phyloP scores from a whole-genome alignment of 345 rosid genomes.

The Xanthoceras sorbifolium region DNA sequence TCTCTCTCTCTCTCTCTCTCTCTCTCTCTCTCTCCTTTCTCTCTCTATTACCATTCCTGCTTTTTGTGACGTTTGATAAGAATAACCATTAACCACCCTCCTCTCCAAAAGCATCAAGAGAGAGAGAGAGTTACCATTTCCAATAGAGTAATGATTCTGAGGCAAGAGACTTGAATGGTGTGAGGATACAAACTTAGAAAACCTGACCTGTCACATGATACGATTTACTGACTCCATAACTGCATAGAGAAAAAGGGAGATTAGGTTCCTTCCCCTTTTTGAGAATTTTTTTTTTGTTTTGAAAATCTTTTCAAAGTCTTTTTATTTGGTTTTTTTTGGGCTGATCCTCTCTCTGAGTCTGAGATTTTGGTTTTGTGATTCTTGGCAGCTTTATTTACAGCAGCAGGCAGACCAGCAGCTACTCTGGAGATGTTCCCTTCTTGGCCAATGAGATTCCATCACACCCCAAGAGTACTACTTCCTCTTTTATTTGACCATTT shows the following conservation, averaged over 20 bases:
- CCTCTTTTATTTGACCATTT: conserved; percentile 61
- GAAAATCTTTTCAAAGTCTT: conserved; percentile 13
- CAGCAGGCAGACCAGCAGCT: conserved; percentile 76
- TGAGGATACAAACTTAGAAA: conserved; percentile 65
- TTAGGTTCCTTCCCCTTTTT: conserved; percentile 29
- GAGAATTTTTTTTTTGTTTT: conserved; percentile 11
- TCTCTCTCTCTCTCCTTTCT: conserved; percentile 26
- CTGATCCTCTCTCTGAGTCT: conserved; percentile 19
- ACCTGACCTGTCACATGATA: conserved; percentile 39
- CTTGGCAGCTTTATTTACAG: conserved; percentile 75
- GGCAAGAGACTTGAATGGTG: conserved; percentile 60
- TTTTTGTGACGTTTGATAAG: conserved; percentile 60
- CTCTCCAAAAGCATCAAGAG: neutral
- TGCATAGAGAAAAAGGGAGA: conserved; percentile 27
- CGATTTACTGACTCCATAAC: conserved; percentile 48
- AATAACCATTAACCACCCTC: conserved; percentile 45
- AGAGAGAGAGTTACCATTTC: conserved; percentile 50
- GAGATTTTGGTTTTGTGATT: conserved; percentile 42
- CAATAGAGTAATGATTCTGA: conserved; percentile 60
- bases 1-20: conserved; percentile 27
- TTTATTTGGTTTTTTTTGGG: conserved; percentile 1
- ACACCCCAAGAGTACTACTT: conserved; percentile 79
- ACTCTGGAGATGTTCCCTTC: conserved; percentile 99
- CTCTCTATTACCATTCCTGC: conserved; percentile 22
- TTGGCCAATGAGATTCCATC: conserved; percentile 98